Evolutionary conservation across 1,284 basidiomycete species (phyloP), one percentile per base, ranked within the genome.

Genomic region (Serendipita sp.): DNA sequence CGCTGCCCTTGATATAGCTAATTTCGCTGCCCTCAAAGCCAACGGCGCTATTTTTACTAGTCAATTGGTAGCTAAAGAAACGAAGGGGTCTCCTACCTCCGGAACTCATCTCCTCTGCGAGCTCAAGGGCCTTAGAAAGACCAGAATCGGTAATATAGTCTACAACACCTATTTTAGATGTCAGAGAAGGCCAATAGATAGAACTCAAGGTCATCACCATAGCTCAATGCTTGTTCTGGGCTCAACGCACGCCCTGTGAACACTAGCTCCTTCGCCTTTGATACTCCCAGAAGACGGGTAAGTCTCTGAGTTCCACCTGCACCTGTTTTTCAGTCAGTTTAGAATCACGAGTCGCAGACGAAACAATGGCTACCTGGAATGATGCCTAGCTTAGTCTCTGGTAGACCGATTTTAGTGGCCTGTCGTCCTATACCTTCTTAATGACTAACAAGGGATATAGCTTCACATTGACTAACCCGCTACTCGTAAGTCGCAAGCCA

Each of bases 301-400:
- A 89, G 80, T 41, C 94, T 81, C 70, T 94, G 92, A 0, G 93
- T 97, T 1, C 93, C 93, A 2, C 93, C 92, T n/a, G 91, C 93
- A 60, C 93, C 53, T 58, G 3, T 58, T 58, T n/a, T 32, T 12
- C n/a, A 49, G 17, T 29, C 1, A 22, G 8, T 17, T 17, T 49
- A 44, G 29, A 22, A n/a, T n/a, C 45, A 49, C n/a, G 45, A 49
- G n/a, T 22, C 45, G n/a, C n/a, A 6, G 45, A 22, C n/a, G 8
- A 17, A 6, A n/a, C 29, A 58, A 22, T 58, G 4, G 13, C 5
- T 41, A 58, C 53, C 93, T 12, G 93, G 93, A 63, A 97, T 96
- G 67, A 97, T 96, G 3, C 92, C 93, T 22, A 95, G 78, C 62
- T 84, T 81, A 2, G 84, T 86, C 73, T 94, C 91, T 2, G 91